Evolutionary conservation across 2,329 filamentous ascomycete genomes (phyloP), one percentile per base, ranked within the genome.

Genomic region (Colletotrichum liriopes): DNA sequence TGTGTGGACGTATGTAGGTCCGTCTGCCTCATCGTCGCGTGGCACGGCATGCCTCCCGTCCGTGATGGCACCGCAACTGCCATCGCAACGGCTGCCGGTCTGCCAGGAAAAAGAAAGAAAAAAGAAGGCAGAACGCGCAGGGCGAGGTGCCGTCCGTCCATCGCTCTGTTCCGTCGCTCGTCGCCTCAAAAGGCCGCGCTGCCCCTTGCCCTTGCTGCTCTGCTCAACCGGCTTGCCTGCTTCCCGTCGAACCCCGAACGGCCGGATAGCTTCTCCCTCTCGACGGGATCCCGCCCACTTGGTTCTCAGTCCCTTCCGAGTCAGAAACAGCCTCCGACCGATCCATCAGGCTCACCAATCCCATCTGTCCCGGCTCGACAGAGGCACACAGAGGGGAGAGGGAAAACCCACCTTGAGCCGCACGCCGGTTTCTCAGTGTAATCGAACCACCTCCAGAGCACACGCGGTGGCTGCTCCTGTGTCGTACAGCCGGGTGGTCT

Each of bases 201-300:
- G n/a, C 26, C 39, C 67, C 39, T 23, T 51, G 63, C 67, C 67
- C 63, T 64, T 71, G 68, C 61, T 51, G 12, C n/a, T 54, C 23
- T 49, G 32, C 43, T 55, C 23, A 26, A n/a, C 41, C 60, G 20
- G 29, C 43, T 45, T 54, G 54, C 12, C n/a, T 52, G 16, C 41
- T 69, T 43, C 56, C 14, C 2, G 49, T 37, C 56, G 43, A 60
- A 41, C 20, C 29, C 47, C 29, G 52, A 16, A 1, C 51, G 11
- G 26, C 9, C 18, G 16, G 29, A 35, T 58, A 16, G 23, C 41
- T 45, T 43, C 51, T 26, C n/a, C 35, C 29, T 63, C 26, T 39
- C 39, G 11, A 23, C 18, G 26, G 5, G 18, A 35, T 32, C 35
- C 51, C 35, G 51, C 20, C 29, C 51, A 55, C 9, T 55, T 9